phyloP scores from a whole-genome alignment of 106 monocot genomes.

The Dioscorea dumetorum region DNA sequence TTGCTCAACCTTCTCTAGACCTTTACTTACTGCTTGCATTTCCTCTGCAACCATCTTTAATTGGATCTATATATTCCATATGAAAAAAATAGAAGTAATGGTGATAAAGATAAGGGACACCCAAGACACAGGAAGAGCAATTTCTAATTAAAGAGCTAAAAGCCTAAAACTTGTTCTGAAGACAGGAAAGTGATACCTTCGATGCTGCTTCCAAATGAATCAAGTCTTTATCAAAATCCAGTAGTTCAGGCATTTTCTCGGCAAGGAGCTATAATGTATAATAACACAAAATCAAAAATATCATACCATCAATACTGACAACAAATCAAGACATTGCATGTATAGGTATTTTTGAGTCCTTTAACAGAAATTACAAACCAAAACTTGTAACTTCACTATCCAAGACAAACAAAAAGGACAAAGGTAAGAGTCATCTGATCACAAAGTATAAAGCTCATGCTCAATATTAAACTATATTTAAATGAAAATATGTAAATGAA shows the following conservation, averaged over 20 bases:
- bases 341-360: too few species aligned
- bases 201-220: slow-evolving; percentile 95
- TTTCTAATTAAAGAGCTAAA: too few species aligned
- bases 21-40: slow-evolving; percentile 99
- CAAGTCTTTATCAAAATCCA: slow-evolving; percentile 94
- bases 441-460: too few species aligned
- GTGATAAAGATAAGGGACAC: not conserved
- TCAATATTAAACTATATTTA: too few species aligned
- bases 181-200: slow-evolving; percentile 45
- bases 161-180: not conserved
- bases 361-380: too few species aligned
- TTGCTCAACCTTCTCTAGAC: slow-evolving; percentile 95
- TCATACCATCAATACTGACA: not conserved
- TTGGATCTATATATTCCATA: slow-evolving; percentile 55
- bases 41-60: slow-evolving; percentile 91
- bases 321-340: too few species aligned
- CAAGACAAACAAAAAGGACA: too few species aligned
- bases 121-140: too few species aligned
- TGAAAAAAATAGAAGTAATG: not conserved
- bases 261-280: slow-evolving; percentile 51
- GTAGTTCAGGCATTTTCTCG: slow-evolving; percentile 93
- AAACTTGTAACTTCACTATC: slow-evolving; percentile 10
- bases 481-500: too few species aligned
- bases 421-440: too few species aligned
- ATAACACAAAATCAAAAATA: not conserved